Evolutionary conservation across 2,329 filamentous ascomycete genomes (phyloP).

Genomic region (Didymella segeticola): DNA sequence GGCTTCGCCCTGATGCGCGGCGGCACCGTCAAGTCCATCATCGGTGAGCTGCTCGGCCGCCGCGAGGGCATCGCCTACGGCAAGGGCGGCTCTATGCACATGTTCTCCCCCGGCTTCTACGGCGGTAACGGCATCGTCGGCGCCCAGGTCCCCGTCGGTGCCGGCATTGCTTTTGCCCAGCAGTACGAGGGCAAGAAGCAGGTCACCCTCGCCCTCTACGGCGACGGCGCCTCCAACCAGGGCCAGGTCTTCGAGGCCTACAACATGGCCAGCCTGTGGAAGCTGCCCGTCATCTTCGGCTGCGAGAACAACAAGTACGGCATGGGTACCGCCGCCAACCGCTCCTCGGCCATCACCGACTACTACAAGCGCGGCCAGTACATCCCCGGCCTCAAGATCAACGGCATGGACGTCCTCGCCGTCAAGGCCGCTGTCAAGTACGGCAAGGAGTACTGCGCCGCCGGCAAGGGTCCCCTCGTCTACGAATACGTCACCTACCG

Average conservation of each 20-base stretch:
- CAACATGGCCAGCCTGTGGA: slow-evolving; percentile 99
- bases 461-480: slow-evolving; percentile 90
- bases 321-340: slow-evolving; percentile 96
- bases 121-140: slow-evolving; percentile 99
- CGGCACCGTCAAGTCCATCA: slow-evolving; percentile 86
- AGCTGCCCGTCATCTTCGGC: slow-evolving; percentile 91
- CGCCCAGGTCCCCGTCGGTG: slow-evolving; percentile 96
- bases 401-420: slow-evolving; percentile 98
- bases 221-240: slow-evolving; percentile 98
- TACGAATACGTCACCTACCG: slow-evolving; percentile 99
- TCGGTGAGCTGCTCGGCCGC: slow-evolving; percentile 92
- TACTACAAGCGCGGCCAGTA: slow-evolving; percentile 99
- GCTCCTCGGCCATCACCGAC: slow-evolving; percentile 93
- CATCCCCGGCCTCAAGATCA: slow-evolving; percentile 98
- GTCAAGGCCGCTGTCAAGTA: slow-evolving; percentile 96
- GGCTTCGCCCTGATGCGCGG: slow-evolving; percentile 98
- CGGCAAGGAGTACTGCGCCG: slow-evolving; percentile 83
- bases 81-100: slow-evolving; percentile 99
- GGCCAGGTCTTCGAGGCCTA: slow-evolving; percentile 99
- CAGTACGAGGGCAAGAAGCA: slow-evolving; percentile 90
- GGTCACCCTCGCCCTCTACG: slow-evolving; percentile 88
- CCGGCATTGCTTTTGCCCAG: slow-evolving; percentile 95
- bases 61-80: slow-evolving; percentile 97
- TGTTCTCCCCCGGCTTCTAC: slow-evolving; percentile 98
- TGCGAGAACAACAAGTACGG: slow-evolving; percentile 99